Evolutionary conservation across 2,329 filamentous ascomycete genomes (phyloP).

Genomic region (Cylindrodendrum hubeiense): DNA sequence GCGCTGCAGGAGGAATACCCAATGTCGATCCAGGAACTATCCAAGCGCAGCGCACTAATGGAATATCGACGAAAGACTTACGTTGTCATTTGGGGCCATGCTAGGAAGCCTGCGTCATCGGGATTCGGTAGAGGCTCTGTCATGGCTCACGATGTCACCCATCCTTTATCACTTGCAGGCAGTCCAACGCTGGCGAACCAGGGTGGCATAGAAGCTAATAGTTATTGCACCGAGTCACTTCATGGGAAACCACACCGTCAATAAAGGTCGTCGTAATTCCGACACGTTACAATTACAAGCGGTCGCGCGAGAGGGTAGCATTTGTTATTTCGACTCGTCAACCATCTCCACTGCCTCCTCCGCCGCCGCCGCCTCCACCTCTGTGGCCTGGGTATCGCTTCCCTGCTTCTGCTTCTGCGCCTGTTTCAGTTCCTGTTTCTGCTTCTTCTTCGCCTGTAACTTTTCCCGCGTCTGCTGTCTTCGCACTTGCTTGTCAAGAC

Average conservation of each 20-base stretch:
- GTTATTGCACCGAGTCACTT: neutral
- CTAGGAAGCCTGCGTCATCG: neutral
- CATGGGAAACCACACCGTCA: neutral
- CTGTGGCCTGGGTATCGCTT: conserved; percentile 37
- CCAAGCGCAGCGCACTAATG: neutral
- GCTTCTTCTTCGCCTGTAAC: conserved; percentile 60
- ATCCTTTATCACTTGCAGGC: neutral
- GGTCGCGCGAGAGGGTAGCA: neutral
- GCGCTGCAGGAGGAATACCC: neutral
- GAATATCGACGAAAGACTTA: neutral
- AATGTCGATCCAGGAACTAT: neutral
- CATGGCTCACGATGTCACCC: neutral
- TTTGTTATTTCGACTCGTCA: conserved; percentile 33
- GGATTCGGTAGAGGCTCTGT: neutral
- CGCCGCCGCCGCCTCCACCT: conserved; percentile 7
- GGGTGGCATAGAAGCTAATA: neutral
- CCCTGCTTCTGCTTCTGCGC: conserved; percentile 51
- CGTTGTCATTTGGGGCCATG: neutral
- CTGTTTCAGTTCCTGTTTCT: conserved; percentile 53
- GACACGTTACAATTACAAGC: conserved; percentile 22
- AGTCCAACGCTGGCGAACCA: neutral
- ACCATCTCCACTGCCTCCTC: conserved; percentile 25
- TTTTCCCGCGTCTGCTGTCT: conserved; percentile 69
- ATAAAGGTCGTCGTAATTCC: neutral
- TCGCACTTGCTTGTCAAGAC: conserved; percentile 64